phyloP scores from a whole-genome alignment of 164 flowering plant species.

The Echeveria elegans region DNA sequence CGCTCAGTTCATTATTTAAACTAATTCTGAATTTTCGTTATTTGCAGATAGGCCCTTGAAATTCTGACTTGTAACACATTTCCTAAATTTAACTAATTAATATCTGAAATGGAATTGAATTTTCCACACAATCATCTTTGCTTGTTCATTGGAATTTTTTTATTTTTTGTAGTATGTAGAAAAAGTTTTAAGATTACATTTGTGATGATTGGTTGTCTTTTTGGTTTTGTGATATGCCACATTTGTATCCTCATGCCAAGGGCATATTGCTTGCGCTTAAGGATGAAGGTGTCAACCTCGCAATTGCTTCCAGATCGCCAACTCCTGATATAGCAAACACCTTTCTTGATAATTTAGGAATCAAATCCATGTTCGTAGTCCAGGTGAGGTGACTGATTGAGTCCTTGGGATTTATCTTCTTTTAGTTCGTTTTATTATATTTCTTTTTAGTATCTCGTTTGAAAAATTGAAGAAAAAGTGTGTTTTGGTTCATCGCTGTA shows the following conservation, averaged over 20 bases:
- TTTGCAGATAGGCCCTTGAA: not conserved
- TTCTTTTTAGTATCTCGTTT: not conserved
- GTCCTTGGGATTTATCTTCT: not conserved
- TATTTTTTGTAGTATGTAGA: not conserved
- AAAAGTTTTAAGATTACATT: no score
- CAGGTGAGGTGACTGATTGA: conserved; percentile 49
- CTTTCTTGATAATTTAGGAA: conserved; percentile 66
- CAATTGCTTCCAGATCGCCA: conserved; percentile 92
- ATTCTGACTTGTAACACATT: no score
- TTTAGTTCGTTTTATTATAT: no score
- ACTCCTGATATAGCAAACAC: conserved; percentile 79
- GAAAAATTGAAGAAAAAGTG: no score
- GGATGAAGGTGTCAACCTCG: conserved; percentile 76
- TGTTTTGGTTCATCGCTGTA: not conserved
- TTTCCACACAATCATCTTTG: not conserved
- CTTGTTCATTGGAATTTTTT: not conserved
- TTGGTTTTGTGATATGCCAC: conserved; percentile 50
- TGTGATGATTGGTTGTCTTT: not conserved
- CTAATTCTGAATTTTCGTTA: no score
- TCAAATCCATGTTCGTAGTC: conserved; percentile 68
- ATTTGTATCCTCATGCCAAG: conserved; percentile 71
- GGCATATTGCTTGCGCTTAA: conserved; percentile 81
- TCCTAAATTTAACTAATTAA: not conserved
- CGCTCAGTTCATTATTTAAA: no score
- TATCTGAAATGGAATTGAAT: not conserved